Percentiles rank a stretch among this genome's conserved stretches.
These are phyloP conservation scores for Citrus unshiu DNA, from an alignment of 345 rosid genomes.

Conservation along the genomic window DNA sequence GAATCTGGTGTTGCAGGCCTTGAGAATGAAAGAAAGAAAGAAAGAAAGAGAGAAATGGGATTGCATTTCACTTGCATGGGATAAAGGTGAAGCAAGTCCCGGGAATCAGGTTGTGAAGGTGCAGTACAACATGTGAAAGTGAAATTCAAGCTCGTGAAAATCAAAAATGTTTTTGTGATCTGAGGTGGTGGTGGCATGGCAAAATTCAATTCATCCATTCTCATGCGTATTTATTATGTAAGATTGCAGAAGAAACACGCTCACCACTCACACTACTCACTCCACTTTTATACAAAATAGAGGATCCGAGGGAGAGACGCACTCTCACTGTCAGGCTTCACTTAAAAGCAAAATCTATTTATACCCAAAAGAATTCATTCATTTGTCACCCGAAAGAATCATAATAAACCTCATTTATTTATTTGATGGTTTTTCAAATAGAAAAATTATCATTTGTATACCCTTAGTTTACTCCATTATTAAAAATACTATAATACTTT, in stretches of 20 bases:
- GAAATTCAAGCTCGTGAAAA: constrained; percentile 35
- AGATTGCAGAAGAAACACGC: not conserved
- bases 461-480: too few species aligned
- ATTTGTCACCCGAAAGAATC: not conserved
- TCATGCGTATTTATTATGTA: not conserved
- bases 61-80: constrained; percentile 20
- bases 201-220: constrained; percentile 2
- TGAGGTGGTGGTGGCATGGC: constrained; percentile 19
- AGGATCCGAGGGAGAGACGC: constrained; percentile 21
- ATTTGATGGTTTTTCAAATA: not conserved
- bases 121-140: constrained; percentile 31
- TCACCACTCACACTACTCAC: too few species aligned
- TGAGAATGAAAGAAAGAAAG: not conserved
- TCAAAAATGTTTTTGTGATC: constrained; percentile 23
- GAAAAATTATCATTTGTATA: too few species aligned
- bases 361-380: not conserved
- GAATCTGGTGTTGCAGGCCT: constrained; percentile 1
- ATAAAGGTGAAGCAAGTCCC: constrained; percentile 31
- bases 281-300: not conserved
- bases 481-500: too few species aligned
- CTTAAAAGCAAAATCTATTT: not conserved
- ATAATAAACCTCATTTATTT: not conserved
- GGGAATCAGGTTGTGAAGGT: constrained; percentile 34
- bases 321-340: not conserved
- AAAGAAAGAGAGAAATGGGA: not conserved